Conservation (phyloP, 768 basidiomycete species). For the Tylopilus rubrobrunneus region DNA sequence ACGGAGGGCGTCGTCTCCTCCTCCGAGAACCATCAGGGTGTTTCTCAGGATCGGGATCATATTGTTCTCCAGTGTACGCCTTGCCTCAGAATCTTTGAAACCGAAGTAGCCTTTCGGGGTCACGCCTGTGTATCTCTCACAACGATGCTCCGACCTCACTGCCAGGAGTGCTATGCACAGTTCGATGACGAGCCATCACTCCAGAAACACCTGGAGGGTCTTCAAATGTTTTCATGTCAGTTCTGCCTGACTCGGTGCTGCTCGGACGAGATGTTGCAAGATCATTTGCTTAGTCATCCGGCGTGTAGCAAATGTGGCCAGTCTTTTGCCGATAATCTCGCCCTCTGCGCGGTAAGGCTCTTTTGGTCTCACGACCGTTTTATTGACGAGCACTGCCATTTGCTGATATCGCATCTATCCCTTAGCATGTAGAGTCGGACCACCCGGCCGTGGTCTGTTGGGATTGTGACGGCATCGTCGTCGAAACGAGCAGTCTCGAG, state of each 20-base stretch:
- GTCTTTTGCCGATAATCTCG: constrained; percentile 16
- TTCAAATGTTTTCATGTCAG: constrained; percentile 15
- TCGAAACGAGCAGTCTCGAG: constrained; percentile 19
- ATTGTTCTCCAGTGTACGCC: constrained; percentile 9
- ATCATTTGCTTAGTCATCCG: constrained; percentile 24
- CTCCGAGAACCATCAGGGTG: background rate
- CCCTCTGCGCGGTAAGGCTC: constrained; percentile 21
- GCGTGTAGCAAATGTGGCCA: constrained; percentile 21
- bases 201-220: constrained; percentile 16
- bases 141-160: constrained; percentile 15
- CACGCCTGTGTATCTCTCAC: constrained; percentile 16
- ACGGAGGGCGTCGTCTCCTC: background rate
- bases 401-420: background rate
- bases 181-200: constrained; percentile 19
- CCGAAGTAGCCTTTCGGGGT: background rate
- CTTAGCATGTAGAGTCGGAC: constrained; percentile 21
- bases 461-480: constrained; percentile 26
- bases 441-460: constrained; percentile 28
- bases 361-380: background rate
- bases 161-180: constrained; percentile 19
- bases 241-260: constrained; percentile 20
- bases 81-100: constrained; percentile 16
- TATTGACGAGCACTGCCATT: background rate
- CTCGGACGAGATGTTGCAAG: constrained; percentile 23
- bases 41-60: no score